A percentile compares a stretch with the other conserved stretches of the same genome.
These are phyloP conservation scores for Trichoderma cornu-damae DNA, from an alignment of 2,329 filamentous ascomycete genomes.

Conservation along the genomic window DNA sequence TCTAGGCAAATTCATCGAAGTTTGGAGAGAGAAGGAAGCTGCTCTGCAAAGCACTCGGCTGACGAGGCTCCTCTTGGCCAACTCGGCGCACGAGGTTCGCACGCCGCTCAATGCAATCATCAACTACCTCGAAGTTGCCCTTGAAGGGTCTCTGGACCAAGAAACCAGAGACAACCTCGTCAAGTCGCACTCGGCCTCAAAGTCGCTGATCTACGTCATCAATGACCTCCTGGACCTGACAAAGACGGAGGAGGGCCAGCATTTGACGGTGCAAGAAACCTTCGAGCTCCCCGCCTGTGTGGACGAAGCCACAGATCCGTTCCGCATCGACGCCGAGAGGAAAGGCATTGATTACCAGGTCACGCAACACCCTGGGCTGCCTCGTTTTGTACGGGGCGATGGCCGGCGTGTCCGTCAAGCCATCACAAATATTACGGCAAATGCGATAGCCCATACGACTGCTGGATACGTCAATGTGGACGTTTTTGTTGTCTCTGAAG, in stretches of 20 bases:
- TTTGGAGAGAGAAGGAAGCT: constrained; percentile 86
- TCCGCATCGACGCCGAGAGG: constrained; percentile 65
- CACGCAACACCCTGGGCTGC: constrained; percentile 61
- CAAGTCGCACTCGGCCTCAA: constrained; percentile 83
- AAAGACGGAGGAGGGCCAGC: constrained; percentile 77
- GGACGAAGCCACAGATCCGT: constrained; percentile 70
- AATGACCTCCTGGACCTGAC: constrained; percentile 87
- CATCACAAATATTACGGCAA: constrained; percentile 76
- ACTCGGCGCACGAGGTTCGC: constrained; percentile 86
- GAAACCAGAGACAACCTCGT: constrained; percentile 82
- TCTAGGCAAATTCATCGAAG: constrained; percentile 71
- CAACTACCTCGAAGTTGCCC: constrained; percentile 86
- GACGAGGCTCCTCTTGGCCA: constrained; percentile 72
- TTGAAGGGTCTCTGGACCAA: constrained; percentile 72
- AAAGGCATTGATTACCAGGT: constrained; percentile 71
- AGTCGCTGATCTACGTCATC: constrained; percentile 89
- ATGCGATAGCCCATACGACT: constrained; percentile 74
- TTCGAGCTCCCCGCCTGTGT: constrained; percentile 70
- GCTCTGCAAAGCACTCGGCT: constrained; percentile 77
- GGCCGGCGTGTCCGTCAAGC: constrained; percentile 75
- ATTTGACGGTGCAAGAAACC: constrained; percentile 71
- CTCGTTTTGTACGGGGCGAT: constrained; percentile 69
- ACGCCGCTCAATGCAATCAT: constrained; percentile 91
- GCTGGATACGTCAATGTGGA: constrained; percentile 66
- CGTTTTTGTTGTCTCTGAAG: constrained; percentile 56